Evolutionary conservation across 2,329 filamentous ascomycete species (phyloP), one percentile per base, ranked within the genome.

Genomic region (Albophoma yamanashiensis): DNA sequence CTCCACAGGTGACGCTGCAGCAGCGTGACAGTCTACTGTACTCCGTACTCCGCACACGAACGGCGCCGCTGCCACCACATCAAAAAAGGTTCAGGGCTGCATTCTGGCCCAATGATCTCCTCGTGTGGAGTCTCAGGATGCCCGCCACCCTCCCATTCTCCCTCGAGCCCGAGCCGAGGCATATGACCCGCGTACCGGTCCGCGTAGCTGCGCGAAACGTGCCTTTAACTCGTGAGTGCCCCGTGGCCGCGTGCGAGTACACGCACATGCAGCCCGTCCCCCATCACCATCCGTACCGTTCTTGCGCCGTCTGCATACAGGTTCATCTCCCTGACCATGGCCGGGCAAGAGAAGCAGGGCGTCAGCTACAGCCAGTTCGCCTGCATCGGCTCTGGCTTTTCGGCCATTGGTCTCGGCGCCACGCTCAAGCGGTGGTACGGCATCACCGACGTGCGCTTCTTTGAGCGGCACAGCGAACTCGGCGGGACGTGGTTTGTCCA

Each of bases 401-500:
- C 83, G 0, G 86, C 79, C 25, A 84, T 88, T 59, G 82, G 81
- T 3, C 79, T 86, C 66, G 85, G 80, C 9, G 84, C 81, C 50
- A 79, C 80, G 31, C 69, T 88, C 58, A 82, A 84, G 65, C 73
- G 82, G 22, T 78, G 79, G 69, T 77, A 87, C 50, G 78, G 77
- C 38, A 83, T 84, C 59, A 78, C 80, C 62, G 82, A 86, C 62
- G 79, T 88, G 64, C 74, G 75, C 36, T 78, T 88, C 66, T 87
- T 87, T 61, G 86, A 88, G 31, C 75, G 81, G 15, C 75, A 83
- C 62, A 71, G 75, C 4, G 78, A 79, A 3, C 75, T 87, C 52
- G 85, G 85, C 39, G 86, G 86, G 9, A 87, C 85, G 1, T 89
- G 86, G 86, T 79, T 78, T 70, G 79, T 79, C 53, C 88, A 87